Base-by-base conservation (phyloP, 2,329 filamentous ascomycete genomes). In the Colletotrichum lindemuthianum region DNA sequence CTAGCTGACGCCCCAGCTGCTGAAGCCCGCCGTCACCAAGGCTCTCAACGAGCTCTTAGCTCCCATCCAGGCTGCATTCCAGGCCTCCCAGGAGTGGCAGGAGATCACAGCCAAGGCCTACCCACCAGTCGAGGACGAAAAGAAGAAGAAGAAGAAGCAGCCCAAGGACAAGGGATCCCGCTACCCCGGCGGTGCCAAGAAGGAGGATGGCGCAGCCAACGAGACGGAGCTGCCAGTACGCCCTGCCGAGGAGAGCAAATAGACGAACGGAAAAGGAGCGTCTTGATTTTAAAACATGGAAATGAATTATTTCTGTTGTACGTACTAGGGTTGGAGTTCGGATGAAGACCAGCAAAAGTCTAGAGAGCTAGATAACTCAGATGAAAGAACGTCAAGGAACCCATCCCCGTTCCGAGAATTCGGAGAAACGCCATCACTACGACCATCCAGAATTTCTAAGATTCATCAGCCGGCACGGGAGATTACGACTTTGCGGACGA, bases 1-100 rank as follows among this genome's bases (percentile, higher is more conserved):
- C 34, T 8, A 68, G 85, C 85, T 97, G 67, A 93, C 91, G 1
- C 96, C 96, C 0, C 94, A 97, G 81, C 80, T 91, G 11, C 83
- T 98, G 56, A 98, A 99, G 82, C 86, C 90, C n/a, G 93, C 92
- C 10, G 88, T 96, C 6, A 86, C 91, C 6, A 84, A 88, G 56
- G 92, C 88, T 9, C 84, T 99, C 16, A 88, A 88, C 69, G 83
- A 86, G 43, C 85, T 98, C 11, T 83, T 97, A 61, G 87, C 84
- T 2, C 93, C 95, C 2, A 95, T 99, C 65, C 89, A 90, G 69
- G 84, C 82, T 3, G 90, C 89, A 6, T 98, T 88, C 79, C 80
- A 91, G 67, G 85, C 84, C 0, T 90, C 86, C 0, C 72, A 84
- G 36, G 92, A 94, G 72, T 98, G 93, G 93, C 90, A 97, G 79